Evolutionary conservation across 179 eudicot species (phyloP).

Genomic region (Amaranthus tricolor): DNA sequence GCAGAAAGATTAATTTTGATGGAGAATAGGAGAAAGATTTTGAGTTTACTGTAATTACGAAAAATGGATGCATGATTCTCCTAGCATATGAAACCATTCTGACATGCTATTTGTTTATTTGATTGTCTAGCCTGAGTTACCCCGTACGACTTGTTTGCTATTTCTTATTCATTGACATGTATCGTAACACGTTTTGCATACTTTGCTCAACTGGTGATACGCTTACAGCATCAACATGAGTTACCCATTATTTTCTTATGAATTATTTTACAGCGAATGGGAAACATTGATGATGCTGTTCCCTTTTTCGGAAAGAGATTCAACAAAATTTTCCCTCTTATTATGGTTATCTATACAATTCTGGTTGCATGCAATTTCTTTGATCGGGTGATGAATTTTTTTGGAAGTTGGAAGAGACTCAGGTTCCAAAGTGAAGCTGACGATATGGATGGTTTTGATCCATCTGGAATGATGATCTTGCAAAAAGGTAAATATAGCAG

Average conservation of each 20-base stretch:
- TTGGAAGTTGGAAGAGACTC: conserved; percentile 88
- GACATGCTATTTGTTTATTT: not conserved
- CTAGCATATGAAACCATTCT: conserved; percentile 1
- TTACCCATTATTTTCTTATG: conserved; percentile 5
- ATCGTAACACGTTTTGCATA: not conserved
- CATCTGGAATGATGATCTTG: conserved; percentile 87
- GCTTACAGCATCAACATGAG: not conserved
- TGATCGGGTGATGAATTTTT: conserved; percentile 66
- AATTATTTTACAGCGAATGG: conserved; percentile 74
- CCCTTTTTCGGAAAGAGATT: conserved; percentile 92
- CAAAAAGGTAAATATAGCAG: conserved; percentile 58
- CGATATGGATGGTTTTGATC: conserved; percentile 85
- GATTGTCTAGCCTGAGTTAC: conserved; percentile 1
- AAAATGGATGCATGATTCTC: not conserved
- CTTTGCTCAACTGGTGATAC: not conserved
- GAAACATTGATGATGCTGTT: conserved; percentile 88
- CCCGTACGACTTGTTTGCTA: not conserved
- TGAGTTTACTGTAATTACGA: not conserved
- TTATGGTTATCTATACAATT: conserved; percentile 89
- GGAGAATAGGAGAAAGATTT: not conserved
- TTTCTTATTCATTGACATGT: not conserved
- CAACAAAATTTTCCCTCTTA: conserved; percentile 88
- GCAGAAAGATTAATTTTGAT: not conserved
- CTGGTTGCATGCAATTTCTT: conserved; percentile 91
- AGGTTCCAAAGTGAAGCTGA: conserved; percentile 68